Evolutionary conservation across 2,329 filamentous ascomycete genomes (phyloP).

Genomic region (Botryotinia globosa): DNA sequence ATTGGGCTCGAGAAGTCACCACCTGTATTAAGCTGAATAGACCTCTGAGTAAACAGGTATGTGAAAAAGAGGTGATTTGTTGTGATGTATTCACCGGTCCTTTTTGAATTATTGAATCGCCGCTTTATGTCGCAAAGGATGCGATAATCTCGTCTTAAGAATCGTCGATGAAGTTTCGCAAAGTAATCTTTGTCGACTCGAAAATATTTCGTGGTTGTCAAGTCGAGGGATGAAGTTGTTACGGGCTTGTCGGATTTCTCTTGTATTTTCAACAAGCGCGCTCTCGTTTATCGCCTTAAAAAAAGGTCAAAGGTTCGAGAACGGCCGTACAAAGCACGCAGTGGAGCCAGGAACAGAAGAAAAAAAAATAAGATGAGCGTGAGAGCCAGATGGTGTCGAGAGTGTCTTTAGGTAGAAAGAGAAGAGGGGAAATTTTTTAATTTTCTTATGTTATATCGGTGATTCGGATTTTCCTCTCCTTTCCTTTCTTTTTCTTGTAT

Average conservation of each 20-base stretch:
- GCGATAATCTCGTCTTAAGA: not conserved
- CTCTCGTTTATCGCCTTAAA: constrained; percentile 16
- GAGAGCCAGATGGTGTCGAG: not conserved
- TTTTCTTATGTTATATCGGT: constrained; percentile 4
- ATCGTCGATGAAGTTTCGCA: not conserved
- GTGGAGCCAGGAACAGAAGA: constrained; percentile 17
- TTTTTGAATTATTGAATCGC: not conserved
- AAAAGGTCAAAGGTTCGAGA: constrained; percentile 18
- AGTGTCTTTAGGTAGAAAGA: not conserved
- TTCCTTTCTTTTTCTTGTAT: not conserved
- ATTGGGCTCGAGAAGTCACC: constrained; percentile 2
- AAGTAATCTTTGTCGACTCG: constrained; percentile 4
- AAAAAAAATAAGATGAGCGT: not conserved
- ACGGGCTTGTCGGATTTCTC: constrained; percentile 15
- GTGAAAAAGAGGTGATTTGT: constrained; percentile 6
- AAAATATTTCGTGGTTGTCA: constrained; percentile 2
- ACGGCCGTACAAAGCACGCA: constrained; percentile 11
- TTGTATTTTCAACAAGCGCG: constrained; percentile 19
- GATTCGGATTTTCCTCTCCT: not conserved
- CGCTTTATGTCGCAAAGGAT: not conserved
- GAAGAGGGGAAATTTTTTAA: not conserved
- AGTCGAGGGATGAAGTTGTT: constrained; percentile 17
- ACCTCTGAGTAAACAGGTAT: constrained; percentile 6
- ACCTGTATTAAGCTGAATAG: constrained; percentile 7
- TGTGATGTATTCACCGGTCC: not conserved